Evolutionary conservation across 176 grass and related monocot species (phyloP), one percentile per base, ranked within the genome.

Genomic region (Aegilops sharonensis): DNA sequence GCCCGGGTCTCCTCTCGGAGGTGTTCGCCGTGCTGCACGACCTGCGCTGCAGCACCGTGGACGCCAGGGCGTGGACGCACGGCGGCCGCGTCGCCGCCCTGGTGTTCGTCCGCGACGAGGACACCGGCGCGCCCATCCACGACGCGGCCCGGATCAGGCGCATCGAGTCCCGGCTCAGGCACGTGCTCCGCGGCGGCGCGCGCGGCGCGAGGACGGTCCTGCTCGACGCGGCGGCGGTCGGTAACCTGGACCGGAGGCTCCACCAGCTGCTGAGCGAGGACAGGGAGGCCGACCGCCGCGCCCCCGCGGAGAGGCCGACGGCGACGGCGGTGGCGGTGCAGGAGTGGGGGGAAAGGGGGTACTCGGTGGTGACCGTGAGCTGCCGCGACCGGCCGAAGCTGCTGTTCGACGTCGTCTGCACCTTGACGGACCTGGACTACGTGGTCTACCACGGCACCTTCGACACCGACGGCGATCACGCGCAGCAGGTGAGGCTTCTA

Each of bases 351-450:
- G 92, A 91, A 43, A 83, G 92, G 64, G 93, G 93, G 3, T 98
- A 98, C 82, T 98, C 93, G 13, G 88, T 95, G 42, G 90, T 98
- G 25, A 95, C 88, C 39, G 93, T 95, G 29, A 89, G 86, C 80
- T 98, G 96, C 84, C 85, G 79, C 23, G 96, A 98, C 75, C 71
- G 96, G 13, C 91, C 96, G 32, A 98, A 95, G 86, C 90, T 98
- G 6, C 88, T 98, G 25, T 95, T 98, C 87, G 96, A 98, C 73
- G 92, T 98, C 60, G 90, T 98, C 70, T 98, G 96, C 85, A 92
- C 90, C 34, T 66, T 98, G 29, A 94, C 93, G 39, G 96, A 98
- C 79, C 77, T 98, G 96, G 93, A 98, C 74, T 98, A 98, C 85
- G 91, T 92, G 9, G 90, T 98, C 12, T 98, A 89, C 78, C 96